Evolutionary conservation across 441 rosid species (phyloP).

Genomic region (Euphorbia schlechtendalii): DNA sequence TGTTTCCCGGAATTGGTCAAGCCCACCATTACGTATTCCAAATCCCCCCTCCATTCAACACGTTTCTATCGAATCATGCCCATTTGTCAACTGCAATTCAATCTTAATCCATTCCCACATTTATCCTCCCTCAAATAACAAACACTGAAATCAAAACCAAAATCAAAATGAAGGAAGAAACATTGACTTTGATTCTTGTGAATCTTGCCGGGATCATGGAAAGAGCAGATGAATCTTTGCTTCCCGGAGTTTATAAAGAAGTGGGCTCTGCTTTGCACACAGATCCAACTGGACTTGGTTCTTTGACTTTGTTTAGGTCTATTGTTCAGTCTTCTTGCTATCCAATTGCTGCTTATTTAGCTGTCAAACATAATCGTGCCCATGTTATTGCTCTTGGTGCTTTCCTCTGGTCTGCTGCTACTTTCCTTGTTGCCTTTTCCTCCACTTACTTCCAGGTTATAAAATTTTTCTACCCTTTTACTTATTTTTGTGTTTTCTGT

Average conservation of each 20-base stretch:
- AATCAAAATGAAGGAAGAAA: slow-evolving; percentile 42
- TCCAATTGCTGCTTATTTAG: slow-evolving; percentile 77
- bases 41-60: not conserved
- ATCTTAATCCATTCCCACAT: not conserved
- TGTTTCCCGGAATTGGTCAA: not conserved
- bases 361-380: slow-evolving; percentile 57
- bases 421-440: slow-evolving; percentile 84
- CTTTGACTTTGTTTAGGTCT: slow-evolving; percentile 72
- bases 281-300: slow-evolving; percentile 81
- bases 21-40: not conserved
- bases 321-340: slow-evolving; percentile 83
- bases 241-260: slow-evolving; percentile 88
- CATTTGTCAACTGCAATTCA: slow-evolving; percentile 4
- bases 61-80: not conserved
- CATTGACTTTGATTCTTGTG: slow-evolving; percentile 58
- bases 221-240: slow-evolving; percentile 83
- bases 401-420: slow-evolving; percentile 85
- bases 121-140: not conserved
- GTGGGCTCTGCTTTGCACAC: slow-evolving; percentile 82
- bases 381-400: slow-evolving; percentile 88
- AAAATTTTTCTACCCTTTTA: not conserved
- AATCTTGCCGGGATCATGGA: slow-evolving; percentile 90
- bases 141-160: not conserved
- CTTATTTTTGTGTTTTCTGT: not conserved
- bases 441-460: slow-evolving; percentile 75